phyloP scores from a whole-genome alignment of 192 early-diverging fungal species.

The Umbelopsis sp. region DNA sequence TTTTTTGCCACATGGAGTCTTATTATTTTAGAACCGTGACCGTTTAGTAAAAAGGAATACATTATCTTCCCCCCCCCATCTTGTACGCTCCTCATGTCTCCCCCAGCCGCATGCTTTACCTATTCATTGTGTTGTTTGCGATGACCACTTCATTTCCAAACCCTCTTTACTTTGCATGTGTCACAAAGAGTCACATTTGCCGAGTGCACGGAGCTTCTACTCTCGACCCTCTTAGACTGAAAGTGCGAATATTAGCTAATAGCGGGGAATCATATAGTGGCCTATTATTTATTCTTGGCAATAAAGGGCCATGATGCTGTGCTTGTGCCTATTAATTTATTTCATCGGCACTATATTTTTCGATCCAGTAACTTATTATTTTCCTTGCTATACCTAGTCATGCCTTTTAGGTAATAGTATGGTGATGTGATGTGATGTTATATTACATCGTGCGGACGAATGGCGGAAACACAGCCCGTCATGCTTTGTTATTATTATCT shows the following conservation, averaged over 20 bases:
- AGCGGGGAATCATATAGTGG: too few species aligned
- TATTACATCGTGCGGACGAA: too few species aligned
- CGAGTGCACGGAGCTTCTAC: conserved; percentile 11
- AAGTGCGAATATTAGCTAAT: background rate
- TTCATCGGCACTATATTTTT: too few species aligned
- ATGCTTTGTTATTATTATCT: too few species aligned
- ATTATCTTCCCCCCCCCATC: background rate
- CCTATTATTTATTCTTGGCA: background rate
- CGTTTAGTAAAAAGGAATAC: background rate
- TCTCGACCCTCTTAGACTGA: background rate
- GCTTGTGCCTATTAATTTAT: too few species aligned
- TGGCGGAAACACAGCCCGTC: too few species aligned
- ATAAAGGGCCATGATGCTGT: background rate
- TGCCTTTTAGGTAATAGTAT: too few species aligned
- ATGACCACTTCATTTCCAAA: background rate
- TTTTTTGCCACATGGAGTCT: conserved; percentile 17
- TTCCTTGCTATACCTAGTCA: too few species aligned
- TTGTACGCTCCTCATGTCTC: background rate
- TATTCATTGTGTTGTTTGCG: background rate
- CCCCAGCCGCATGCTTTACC: background rate
- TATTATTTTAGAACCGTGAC: background rate
- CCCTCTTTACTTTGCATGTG: background rate
- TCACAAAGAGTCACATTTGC: conserved; percentile 7
- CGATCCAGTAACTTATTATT: too few species aligned
- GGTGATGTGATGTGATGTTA: too few species aligned